Percentiles rank a stretch among this genome's conserved stretches.
Conservation (phyloP, 805 yeast genomes). For the Blastobotrys parvus region DNA sequence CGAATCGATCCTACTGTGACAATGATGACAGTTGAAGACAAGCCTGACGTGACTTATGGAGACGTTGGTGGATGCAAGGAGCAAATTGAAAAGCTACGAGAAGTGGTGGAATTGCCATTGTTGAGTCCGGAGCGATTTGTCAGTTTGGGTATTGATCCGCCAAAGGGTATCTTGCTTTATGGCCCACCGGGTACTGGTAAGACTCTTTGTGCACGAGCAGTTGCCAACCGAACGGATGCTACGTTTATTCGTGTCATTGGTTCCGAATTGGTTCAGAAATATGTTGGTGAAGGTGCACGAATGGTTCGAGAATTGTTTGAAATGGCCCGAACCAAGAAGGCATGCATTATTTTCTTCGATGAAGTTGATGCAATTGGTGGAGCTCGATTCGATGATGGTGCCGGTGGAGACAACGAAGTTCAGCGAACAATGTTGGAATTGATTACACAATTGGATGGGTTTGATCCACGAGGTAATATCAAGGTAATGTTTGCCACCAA, state of each 20-base stretch:
- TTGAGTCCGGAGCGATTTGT: constrained; percentile 96
- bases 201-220: constrained; percentile 97
- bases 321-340: constrained; percentile 98
- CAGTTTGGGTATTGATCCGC: constrained; percentile 96
- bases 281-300: constrained; percentile 99
- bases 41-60: constrained; percentile 96
- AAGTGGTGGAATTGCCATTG: constrained; percentile 90
- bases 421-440: constrained; percentile 98
- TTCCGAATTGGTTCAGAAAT: constrained; percentile 94
- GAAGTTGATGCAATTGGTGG: constrained; percentile 99
- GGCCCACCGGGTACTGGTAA: constrained; percentile 99
- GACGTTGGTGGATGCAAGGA: constrained; percentile 99
- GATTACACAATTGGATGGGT: constrained; percentile 96
- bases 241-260: constrained; percentile 98
- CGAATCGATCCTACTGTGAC: constrained; percentile 96
- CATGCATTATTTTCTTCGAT: constrained; percentile 95
- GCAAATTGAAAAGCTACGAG: constrained; percentile 92
- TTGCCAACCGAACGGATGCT: constrained; percentile 98
- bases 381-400: constrained; percentile 99
- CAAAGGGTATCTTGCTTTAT: constrained; percentile 90
- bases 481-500: constrained; percentile 99
- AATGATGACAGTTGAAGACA: constrained; percentile 99
- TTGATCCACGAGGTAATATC: constrained; percentile 97
- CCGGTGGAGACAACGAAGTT: constrained; percentile 98
- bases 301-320: constrained; percentile 98